Evolutionary conservation across 208 protist species (phyloP), one percentile per base, ranked within the genome.

Genomic region (Angomonas ambiguus): DNA sequence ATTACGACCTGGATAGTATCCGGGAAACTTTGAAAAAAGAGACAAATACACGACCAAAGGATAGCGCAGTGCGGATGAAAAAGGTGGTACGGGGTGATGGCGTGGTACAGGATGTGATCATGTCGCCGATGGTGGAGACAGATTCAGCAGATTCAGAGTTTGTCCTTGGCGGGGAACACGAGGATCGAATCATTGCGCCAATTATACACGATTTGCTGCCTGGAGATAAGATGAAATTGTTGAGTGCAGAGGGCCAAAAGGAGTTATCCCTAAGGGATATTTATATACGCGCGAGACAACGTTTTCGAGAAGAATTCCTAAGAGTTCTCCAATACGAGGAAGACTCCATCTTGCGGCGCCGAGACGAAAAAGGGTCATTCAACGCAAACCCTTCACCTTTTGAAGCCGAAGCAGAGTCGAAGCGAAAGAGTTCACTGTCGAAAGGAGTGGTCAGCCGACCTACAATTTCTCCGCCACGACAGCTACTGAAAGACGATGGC

Each of bases 1-100:
- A 89, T 55, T 93, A 93, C 62, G 80, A 93, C 55, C 41, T 87
- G 20, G 57, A 62, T 6, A 67, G 57, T 8, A 82, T 87, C 41
- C 69, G 71, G 31, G 68, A 48, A 49, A 48, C 55, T 20, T 66
- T 81, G 38, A 67, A 83, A 60, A 58, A 32, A 34, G 49, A 53
- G 20, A 27, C 76, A 33, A 33, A 48, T 30, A 38, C 42, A 1
- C 20, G 45, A 45, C 66, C 48, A 0, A 28, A 51, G 2, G 56
- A 38, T 18, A 71, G 48, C 0, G 31, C 32, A 34, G 33, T 27
- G 27, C 70, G 76, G 4, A 79, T 72, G 35, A 68, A 79, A 5
- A 86, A 87, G 49, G 65, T 80, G 34, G 22, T 85, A 1, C 77
- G 81, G 51, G 76, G 77, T 28, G 80, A 90, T 57, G 84, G 80